Evolutionary conservation across 148 eudicot genomes (phyloP), one percentile per base, ranked within the genome.

Genomic region (Arbutus unedo): DNA sequence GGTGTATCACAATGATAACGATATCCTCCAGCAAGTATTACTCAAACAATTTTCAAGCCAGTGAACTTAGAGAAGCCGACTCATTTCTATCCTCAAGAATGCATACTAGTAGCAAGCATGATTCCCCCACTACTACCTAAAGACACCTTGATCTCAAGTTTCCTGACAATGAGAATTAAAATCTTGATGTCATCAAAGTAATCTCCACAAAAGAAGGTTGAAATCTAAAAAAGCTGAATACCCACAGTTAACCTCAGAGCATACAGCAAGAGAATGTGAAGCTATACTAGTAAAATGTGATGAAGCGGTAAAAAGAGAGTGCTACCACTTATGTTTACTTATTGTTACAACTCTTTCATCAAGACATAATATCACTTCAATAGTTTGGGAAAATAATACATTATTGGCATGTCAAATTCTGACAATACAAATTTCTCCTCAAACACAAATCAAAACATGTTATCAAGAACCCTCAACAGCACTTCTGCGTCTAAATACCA

Each of bases 191-290:
- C 13, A 47, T 44, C 23, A 74, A 74, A 74, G 47, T 16, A 71
- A 45, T 74, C 77, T 74, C 54, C 77, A 47, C 53, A 8, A 19
- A 74, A 31, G n/a, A 47, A 74, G 11, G 21, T n/a, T 48, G 51
- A 19, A 70, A 38, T 41, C 21, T 16, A 41, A 70, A 41, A 13
- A 43, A 70, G 3, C 54, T 5, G 11, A 0, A 70, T n/a, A 15
- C 38, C 74, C 48, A 70, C 49, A 38, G 49, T 16, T 70, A 18
- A 48, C 77, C 77, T 74, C 9, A 3, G 6, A 74, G 77, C 38
- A 43, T 31, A n/a, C 54, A 70, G 53, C 31, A 45, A n/a, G 77
- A 48, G 54, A 74, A 19, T 48, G 16, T 74, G 77, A 74, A 74
- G 77, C 51, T 47, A 74, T 45, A 45, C 48, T 74, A 49, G 47